Conservation (phyloP, 163 green algal species). For the Chlamydomonas reinhardtii region DNA sequence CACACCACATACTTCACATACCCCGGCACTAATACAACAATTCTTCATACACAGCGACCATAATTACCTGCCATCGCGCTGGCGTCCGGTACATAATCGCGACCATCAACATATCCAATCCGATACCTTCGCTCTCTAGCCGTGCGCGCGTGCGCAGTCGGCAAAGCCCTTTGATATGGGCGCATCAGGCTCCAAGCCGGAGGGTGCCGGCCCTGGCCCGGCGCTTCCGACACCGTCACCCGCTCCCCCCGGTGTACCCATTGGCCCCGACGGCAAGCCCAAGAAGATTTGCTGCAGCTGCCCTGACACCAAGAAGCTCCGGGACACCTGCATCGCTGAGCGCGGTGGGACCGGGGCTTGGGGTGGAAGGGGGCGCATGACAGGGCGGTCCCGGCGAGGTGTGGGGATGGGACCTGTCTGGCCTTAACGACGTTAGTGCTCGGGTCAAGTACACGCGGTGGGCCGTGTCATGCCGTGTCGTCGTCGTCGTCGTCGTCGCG, state of each 20-base stretch:
- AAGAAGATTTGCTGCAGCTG: constrained; percentile 76
- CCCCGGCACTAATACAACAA: too few species aligned
- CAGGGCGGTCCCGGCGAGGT: too few species aligned
- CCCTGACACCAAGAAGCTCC: constrained; percentile 71
- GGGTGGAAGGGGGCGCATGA: too few species aligned
- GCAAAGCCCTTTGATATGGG: neutral
- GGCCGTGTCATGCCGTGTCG: too few species aligned
- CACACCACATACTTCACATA: too few species aligned
- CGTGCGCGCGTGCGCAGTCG: neutral
- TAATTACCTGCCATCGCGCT: neutral
- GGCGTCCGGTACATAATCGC: neutral
- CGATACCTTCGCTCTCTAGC: neutral
- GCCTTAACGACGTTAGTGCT: too few species aligned
- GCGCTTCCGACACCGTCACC: constrained; percentile 27
- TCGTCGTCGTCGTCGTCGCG: too few species aligned
- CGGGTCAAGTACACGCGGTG: too few species aligned
- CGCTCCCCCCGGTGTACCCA: constrained; percentile 26
- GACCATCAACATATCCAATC: too few species aligned
- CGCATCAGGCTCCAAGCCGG: neutral
- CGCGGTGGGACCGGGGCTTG: constrained; percentile 45
- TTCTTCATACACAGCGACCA: too few species aligned
- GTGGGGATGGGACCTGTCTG: too few species aligned
- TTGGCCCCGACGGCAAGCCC: constrained; percentile 58
- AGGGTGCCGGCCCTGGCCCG: neutral
- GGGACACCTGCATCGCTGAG: constrained; percentile 66